Conservation (phyloP, 1,139 yeast genomes). For the Meyerozyma smithsonii region DNA sequence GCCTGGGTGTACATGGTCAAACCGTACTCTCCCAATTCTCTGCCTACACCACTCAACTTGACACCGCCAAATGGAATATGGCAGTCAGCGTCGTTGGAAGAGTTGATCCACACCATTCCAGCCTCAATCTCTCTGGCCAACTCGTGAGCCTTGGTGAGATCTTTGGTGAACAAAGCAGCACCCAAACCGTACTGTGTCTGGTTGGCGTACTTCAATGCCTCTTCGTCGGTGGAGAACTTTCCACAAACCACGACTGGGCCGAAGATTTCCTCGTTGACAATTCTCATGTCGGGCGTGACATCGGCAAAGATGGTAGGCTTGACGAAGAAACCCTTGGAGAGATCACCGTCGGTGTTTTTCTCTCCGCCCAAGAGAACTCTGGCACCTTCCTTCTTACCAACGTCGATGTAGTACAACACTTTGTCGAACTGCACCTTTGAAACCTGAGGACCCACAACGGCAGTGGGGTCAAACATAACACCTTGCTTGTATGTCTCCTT, state of each 20-base stretch:
- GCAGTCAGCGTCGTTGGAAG: slow-evolving; percentile 73
- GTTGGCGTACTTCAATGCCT: slow-evolving; percentile 47
- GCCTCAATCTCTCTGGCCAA: slow-evolving; percentile 43
- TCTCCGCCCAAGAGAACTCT: slow-evolving; percentile 45
- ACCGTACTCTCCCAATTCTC: slow-evolving; percentile 86
- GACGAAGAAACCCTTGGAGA: slow-evolving; percentile 43
- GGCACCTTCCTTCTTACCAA: slow-evolving; percentile 57
- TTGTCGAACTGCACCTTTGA: slow-evolving; percentile 65
- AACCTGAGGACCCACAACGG: slow-evolving; percentile 76
- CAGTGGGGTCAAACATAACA: slow-evolving; percentile 49
- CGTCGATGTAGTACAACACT: slow-evolving; percentile 45
- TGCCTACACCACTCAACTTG: slow-evolving; percentile 81
- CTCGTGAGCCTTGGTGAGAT: slow-evolving; percentile 34
- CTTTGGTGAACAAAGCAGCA: slow-evolving; percentile 21
- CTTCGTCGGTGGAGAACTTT: slow-evolving; percentile 49
- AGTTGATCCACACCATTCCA: slow-evolving; percentile 57
- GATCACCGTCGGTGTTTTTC: slow-evolving; percentile 29
- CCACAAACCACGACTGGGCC: slow-evolving; percentile 57
- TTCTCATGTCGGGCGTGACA: slow-evolving; percentile 47
- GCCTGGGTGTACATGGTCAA: slow-evolving; percentile 70
- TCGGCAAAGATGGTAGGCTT: slow-evolving; percentile 55
- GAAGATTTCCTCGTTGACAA: slow-evolving; percentile 54
- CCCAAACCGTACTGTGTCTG: slow-evolving; percentile 54
- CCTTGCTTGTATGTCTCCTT: slow-evolving; percentile 52
- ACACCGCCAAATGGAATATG: slow-evolving; percentile 77